Evolutionary conservation across 2,329 filamentous ascomycete genomes (phyloP).

Genomic region (Fusarium nisikadoi): DNA sequence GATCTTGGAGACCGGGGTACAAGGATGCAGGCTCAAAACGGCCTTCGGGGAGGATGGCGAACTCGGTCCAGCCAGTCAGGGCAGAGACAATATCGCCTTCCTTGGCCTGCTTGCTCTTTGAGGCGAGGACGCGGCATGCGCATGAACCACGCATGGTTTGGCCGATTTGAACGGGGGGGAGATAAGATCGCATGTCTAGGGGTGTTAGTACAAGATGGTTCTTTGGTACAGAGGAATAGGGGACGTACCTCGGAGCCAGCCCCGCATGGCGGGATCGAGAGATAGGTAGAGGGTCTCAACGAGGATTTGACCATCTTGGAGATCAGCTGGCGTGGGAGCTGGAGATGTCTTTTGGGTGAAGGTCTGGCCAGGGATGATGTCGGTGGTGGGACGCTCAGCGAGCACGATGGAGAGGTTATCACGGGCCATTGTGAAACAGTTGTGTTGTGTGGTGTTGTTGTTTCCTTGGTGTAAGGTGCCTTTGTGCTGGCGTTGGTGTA

Average conservation of each 20-base stretch:
- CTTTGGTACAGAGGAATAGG: neutral
- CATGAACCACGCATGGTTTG: conserved; percentile 73
- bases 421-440: conserved; percentile 51
- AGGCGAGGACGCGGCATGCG: conserved; percentile 70
- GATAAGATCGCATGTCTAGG: conserved; percentile 65
- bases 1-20: conserved; percentile 54
- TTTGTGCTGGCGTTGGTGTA: neutral
- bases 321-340: conserved; percentile 61
- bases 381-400: conserved; percentile 68
- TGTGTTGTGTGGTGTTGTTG: neutral
- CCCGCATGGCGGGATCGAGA: conserved; percentile 80
- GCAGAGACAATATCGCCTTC: conserved; percentile 68
- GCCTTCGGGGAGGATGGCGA: conserved; percentile 67
- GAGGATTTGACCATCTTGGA: conserved; percentile 73
- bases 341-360: conserved; percentile 65
- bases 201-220: neutral
- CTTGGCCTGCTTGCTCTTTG: conserved; percentile 64
- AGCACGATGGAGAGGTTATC: conserved; percentile 66
- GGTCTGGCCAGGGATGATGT: conserved; percentile 73
- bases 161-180: conserved; percentile 74
- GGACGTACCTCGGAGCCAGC: conserved; percentile 69
- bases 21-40: conserved; percentile 55
- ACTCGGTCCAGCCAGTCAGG: conserved; percentile 72
- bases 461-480: neutral
- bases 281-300: conserved; percentile 71